Percentiles rank a stretch among this genome's conserved stretches.
phyloP scores from a whole-genome alignment of 257 asterid species.

The Nicotiana undulata region DNA sequence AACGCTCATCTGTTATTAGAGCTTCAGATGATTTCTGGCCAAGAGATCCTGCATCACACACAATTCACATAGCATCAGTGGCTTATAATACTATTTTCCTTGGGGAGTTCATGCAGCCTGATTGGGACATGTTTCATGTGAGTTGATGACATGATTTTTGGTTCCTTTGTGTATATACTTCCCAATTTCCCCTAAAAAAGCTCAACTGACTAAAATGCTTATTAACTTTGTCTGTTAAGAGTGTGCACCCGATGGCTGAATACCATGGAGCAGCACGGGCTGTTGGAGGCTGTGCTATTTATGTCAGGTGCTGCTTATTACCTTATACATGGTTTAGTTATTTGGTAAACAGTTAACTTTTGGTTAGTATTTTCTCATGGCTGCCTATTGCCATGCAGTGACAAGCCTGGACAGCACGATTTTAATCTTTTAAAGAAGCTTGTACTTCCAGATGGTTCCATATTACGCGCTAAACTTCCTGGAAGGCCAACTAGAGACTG shows the following conservation, averaged over 20 bases:
- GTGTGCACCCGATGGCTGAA: conserved; percentile 90
- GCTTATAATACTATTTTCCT: conserved; percentile 81
- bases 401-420: conserved; percentile 88
- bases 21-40: conserved; percentile 98
- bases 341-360: neutral
- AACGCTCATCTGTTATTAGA: conserved; percentile 64
- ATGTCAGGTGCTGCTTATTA: conserved; percentile 56
- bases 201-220: neutral
- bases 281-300: conserved; percentile 87
- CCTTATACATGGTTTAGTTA: neutral
- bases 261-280: conserved; percentile 94
- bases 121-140: conserved; percentile 99
- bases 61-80: conserved; percentile 92
- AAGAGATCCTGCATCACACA: conserved; percentile 87
- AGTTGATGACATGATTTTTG: conserved; percentile 16
- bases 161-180: neutral
- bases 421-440: conserved; percentile 70
- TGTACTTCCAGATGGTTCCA: conserved; percentile 84
- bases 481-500: conserved; percentile 94
- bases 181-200: neutral
- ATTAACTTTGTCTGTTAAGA: conserved; percentile 23
- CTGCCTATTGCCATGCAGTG: conserved; percentile 36
- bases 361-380: neutral
- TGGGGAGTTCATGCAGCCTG: conserved; percentile 98
- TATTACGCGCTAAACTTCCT: conserved; percentile 76